Evolutionary conservation across 192 early-diverging fungal species (phyloP), one percentile per base, ranked within the genome.

Genomic region (Backusella morwellensis): DNA sequence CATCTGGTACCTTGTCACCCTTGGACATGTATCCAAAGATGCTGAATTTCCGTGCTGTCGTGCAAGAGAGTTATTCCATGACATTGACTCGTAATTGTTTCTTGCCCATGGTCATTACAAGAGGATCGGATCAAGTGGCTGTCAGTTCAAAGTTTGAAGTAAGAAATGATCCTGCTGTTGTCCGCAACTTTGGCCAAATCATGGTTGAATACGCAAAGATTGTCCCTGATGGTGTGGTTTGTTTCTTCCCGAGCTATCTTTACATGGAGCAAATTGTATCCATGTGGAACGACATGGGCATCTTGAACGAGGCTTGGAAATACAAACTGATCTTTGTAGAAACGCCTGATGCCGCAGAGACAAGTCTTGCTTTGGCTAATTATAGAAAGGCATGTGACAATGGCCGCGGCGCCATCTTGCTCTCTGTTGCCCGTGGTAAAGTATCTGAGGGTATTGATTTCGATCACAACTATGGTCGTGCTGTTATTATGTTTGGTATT

Each of bases 371-470:
- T 0, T 79, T 99, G 68, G 95, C 97, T 47, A 99, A 97, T 81
- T 99, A 99, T 82, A 89, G 97, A 68, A 86, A 87, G 82, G 95
- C 95, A 17, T 99, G 98, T 82, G 94, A 98, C 81, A 99, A 99
- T 85, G 98, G 98, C 3, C 93, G 98, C 34, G 98, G 98, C 3
- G 98, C 98, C 0, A 95, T 99, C 47, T 83, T 99, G 35, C 82
- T 99, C 11, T 97, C 97, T 78, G 98, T 99, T 34, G 98, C 98
- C 19, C 93, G 98, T 40, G 98, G 98, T 12, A 99, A 99, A 82
- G 97, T 99, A 21, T 98, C 96, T 26, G 98, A 99, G 85, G 98
- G 98, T 44, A 98, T 99, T 77, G 98, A 99, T 91, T 99, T 99
- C 79, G 98, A 99, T 83, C 97, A 99, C 84, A 94, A 99, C 80